Percentiles rank a stretch among this genome's conserved stretches.
Conservation (phyloP, 2,329 filamentous ascomycete genomes). For the Venturia carpophila region DNA sequence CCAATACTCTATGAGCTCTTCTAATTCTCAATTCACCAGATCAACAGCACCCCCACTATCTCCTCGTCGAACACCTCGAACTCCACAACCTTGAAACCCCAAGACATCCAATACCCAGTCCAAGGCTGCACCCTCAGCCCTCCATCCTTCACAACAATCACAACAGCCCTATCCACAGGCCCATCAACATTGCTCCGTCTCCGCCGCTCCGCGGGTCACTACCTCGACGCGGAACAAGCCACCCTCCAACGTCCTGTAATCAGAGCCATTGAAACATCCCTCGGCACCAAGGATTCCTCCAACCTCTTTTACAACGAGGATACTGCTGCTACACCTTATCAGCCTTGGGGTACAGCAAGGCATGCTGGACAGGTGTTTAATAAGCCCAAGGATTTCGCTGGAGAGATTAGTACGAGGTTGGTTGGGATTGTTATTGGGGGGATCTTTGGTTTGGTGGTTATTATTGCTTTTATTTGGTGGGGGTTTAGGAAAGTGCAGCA, state of each 20-base stretch:
- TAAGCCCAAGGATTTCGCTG: background rate
- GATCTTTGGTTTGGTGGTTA: background rate
- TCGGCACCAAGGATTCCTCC: background rate
- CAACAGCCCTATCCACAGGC: background rate
- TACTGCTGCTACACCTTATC: background rate
- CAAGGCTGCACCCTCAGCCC: background rate
- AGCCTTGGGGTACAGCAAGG: background rate
- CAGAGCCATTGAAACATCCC: background rate
- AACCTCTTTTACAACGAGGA: background rate
- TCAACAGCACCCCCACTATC: too few species aligned
- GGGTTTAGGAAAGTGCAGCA: background rate
- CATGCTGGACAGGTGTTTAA: background rate
- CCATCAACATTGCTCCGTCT: conserved; percentile 6
- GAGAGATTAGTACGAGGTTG: background rate
- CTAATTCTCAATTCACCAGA: background rate
- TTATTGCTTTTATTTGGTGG: background rate
- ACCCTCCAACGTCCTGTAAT: background rate
- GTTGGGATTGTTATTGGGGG: background rate
- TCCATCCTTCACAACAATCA: background rate
- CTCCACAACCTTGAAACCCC: background rate
- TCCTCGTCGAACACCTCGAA: too few species aligned
- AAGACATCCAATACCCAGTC: background rate
- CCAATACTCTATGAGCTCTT: background rate
- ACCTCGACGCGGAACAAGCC: background rate
- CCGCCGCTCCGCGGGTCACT: background rate